Evolutionary conservation across 2,329 filamentous ascomycete genomes (phyloP).

Genomic region (Chaetoscypha palmicola): DNA sequence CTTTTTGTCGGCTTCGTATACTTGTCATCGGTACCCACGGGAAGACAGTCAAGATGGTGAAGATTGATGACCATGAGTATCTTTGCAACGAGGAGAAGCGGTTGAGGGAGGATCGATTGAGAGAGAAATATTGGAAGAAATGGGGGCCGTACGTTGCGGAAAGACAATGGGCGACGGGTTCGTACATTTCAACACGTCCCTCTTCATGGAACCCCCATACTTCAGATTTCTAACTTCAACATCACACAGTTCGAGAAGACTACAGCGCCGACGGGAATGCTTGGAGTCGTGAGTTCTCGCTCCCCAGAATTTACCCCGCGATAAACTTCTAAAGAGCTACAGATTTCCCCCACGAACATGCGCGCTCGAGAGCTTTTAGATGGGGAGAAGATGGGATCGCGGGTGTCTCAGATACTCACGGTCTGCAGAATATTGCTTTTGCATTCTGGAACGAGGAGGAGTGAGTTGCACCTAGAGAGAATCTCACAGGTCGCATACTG

Average conservation of each 20-base stretch:
- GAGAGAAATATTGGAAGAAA: constrained; percentile 93
- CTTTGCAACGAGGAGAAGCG: constrained; percentile 86
- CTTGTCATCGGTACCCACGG: neutral
- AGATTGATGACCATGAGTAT: constrained; percentile 82
- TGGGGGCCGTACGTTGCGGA: constrained; percentile 94
- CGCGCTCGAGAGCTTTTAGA: constrained; percentile 78
- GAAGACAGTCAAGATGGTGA: constrained; percentile 58
- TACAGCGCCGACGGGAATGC: constrained; percentile 86
- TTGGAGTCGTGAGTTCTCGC: constrained; percentile 74
- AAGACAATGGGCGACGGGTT: constrained; percentile 91
- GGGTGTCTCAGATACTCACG: constrained; percentile 88
- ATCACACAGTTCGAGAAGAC: constrained; percentile 70
- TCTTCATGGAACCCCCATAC: neutral
- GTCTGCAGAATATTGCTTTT: constrained; percentile 86
- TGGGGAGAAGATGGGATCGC: constrained; percentile 98
- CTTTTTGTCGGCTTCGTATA: neutral
- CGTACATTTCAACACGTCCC: neutral
- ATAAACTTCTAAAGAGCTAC: constrained; percentile 24
- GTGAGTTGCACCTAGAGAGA: constrained; percentile 41
- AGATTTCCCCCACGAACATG: constrained; percentile 94
- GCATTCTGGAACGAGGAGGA: constrained; percentile 98
- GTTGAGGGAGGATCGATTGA: constrained; percentile 75
- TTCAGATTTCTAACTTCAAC: constrained; percentile 8
- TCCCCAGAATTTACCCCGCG: constrained; percentile 1
- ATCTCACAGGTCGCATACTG: constrained; percentile 29